Evolutionary conservation across 208 protist species (phyloP), one percentile per base, ranked within the genome.

Genomic region (Trypanosoma caninum): DNA sequence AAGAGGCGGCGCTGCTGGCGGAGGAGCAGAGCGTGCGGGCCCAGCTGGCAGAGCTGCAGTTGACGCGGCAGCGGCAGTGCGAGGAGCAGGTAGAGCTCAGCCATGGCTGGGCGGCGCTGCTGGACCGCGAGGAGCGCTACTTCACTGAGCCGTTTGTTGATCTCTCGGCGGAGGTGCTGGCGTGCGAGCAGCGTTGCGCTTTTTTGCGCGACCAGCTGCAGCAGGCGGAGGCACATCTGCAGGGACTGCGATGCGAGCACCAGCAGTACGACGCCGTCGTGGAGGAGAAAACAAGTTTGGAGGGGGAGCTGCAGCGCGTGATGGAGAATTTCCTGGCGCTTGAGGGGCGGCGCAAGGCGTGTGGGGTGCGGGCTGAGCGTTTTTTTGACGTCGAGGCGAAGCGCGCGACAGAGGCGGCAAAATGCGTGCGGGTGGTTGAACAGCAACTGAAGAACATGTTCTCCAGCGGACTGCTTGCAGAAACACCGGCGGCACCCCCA

Each of bases 101-200:
- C 63, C 64, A 65, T 10, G 83, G 80, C 16, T 90, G 80, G 80
- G 64, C 80, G 13, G 42, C 66, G 60, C 70, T 90, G 69, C 65
- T 84, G 18, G 79, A 87, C 57, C 76, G 64, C n/a, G 80, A 90
- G 46, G 77, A 90, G 71, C 77, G 80, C 55, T 90, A 87, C 72
- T 76, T 87, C 65, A 80, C 74, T 34, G 80, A 87, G 71, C 76
- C 78, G 16, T 51, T 80, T 31, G 44, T 71, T 7, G 80, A 90
- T 66, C 62, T 74, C 27, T 51, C 59, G 23, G 42, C 40, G 0
- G 77, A 87, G 16, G 78, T 86, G 13, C 37, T 58, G 56, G 76
- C 67, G 33, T 65, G 69, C 5, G 78, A 85, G 69, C 71, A 80
- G 40, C 80, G 66, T 42, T 87, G 78, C 41, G 59, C 50, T 14